Percentiles rank a stretch among this genome's conserved stretches.
phyloP scores from a whole-genome alignment of 495 filamentous ascomycete genomes.

The Talaromyces nanjingensis region DNA sequence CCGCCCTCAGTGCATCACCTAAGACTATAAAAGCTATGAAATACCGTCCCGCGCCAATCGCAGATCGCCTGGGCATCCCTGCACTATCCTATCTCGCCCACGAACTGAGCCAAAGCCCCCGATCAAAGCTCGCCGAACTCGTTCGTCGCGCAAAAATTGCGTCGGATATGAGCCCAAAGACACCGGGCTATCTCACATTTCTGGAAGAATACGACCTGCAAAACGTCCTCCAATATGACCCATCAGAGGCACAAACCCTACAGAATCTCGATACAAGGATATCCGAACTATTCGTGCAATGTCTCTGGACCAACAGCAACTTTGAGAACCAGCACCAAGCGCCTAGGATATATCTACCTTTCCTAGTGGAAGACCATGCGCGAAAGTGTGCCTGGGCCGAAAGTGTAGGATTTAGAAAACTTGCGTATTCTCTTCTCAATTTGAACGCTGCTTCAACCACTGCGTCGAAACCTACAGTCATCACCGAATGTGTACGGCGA shows the following conservation, averaged over 20 bases:
- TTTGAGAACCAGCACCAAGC: not conserved
- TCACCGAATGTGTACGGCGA: slow-evolving; percentile 44
- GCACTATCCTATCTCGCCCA: slow-evolving; percentile 29
- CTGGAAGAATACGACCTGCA: slow-evolving; percentile 30
- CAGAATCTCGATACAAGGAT: slow-evolving; percentile 26
- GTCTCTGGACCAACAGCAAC: slow-evolving; percentile 12
- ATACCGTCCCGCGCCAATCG: slow-evolving; percentile 28
- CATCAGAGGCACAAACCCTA: not conserved
- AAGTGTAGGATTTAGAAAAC: slow-evolving; percentile 41
- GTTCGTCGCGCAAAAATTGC: slow-evolving; percentile 22
- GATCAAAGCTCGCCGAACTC: slow-evolving; percentile 22
- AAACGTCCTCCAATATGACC: slow-evolving; percentile 7
- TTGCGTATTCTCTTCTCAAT: slow-evolving; percentile 56
- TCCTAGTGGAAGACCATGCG: slow-evolving; percentile 50
- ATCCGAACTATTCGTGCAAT: slow-evolving; percentile 32
- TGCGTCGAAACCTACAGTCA: slow-evolving; percentile 10
- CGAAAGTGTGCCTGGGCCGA: slow-evolving; percentile 58
- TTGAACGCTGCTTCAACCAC: slow-evolving; percentile 16
- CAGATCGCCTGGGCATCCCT: slow-evolving; percentile 29
- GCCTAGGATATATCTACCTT: slow-evolving; percentile 49
- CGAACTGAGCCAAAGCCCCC: slow-evolving; percentile 21
- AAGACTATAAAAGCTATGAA: slow-evolving; percentile 26
- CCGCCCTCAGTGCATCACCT: slow-evolving; percentile 10
- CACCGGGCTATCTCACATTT: slow-evolving; percentile 32
- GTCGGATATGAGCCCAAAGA: slow-evolving; percentile 5